Evolutionary conservation across 768 basidiomycete genomes (phyloP).

Genomic region (Termitomyces sp.): DNA sequence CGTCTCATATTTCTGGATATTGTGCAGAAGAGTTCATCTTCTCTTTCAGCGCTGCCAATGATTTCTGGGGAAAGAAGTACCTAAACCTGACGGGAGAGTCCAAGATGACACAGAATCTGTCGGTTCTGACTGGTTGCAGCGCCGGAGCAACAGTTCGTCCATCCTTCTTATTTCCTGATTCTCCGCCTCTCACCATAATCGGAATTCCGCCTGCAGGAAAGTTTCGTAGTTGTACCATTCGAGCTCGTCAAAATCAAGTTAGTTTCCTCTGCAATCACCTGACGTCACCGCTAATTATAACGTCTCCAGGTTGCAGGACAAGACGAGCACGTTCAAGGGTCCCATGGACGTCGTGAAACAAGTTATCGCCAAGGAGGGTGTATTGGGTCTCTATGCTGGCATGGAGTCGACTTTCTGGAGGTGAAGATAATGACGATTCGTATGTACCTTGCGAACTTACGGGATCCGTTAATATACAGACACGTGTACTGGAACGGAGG

Average conservation of each 20-base stretch:
- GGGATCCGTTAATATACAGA: conserved; percentile 28
- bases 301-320: conserved; percentile 75
- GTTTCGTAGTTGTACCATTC: conserved; percentile 93
- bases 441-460: neutral
- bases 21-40: conserved; percentile 1
- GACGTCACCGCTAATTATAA: neutral
- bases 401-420: conserved; percentile 99
- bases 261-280: conserved; percentile 1
- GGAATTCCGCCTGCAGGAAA: conserved; percentile 46
- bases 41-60: conserved; percentile 67
- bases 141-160: conserved; percentile 79
- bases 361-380: conserved; percentile 69
- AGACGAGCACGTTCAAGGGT: conserved; percentile 83
- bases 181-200: neutral
- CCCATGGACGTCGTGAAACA: conserved; percentile 89
- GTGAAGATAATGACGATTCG: conserved; percentile 30
- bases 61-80: conserved; percentile 92
- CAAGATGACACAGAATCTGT: conserved; percentile 88
- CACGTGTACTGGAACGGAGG: conserved; percentile 94
- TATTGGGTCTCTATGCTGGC: conserved; percentile 84
- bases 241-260: conserved; percentile 91
- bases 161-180: neutral
- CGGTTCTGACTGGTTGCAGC: conserved; percentile 84
- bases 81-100: conserved; percentile 53
- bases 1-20: conserved; percentile 17